phyloP scores from a whole-genome alignment of 2,329 filamentous ascomycete species.

The Chaetomium sp. region DNA sequence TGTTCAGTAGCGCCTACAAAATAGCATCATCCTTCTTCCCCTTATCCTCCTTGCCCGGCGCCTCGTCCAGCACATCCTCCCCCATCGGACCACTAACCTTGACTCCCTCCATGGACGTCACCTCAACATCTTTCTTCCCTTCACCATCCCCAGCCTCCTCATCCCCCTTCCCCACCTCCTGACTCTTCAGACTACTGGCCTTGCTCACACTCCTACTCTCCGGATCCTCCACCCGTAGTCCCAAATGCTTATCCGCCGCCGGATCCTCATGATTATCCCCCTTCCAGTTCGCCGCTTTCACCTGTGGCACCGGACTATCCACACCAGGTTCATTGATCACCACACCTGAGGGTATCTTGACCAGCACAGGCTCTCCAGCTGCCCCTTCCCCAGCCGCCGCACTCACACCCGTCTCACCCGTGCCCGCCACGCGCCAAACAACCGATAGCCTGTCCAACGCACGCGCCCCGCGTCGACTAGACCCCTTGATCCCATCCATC shows the following conservation, averaged over 20 bases:
- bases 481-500: constrained; percentile 95
- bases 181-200: constrained; percentile 59
- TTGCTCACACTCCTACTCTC: constrained; percentile 62
- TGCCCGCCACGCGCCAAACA: constrained; percentile 60
- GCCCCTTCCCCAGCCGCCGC: not conserved
- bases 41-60: not conserved
- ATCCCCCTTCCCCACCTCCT: constrained; percentile 5
- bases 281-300: constrained; percentile 67
- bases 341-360: constrained; percentile 5
- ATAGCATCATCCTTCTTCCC: not conserved
- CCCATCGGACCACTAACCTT: constrained; percentile 27
- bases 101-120: constrained; percentile 24
- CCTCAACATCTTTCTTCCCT: constrained; percentile 11
- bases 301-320: constrained; percentile 64
- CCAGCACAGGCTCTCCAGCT: no score
- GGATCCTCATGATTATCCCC: constrained; percentile 45
- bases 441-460: constrained; percentile 79
- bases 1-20: not conserved
- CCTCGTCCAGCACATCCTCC: constrained; percentile 23
- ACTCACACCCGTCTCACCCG: constrained; percentile 16
- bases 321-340: constrained; percentile 59
- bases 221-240: constrained; percentile 58
- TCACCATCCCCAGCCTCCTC: constrained; percentile 2
- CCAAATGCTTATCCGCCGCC: constrained; percentile 56
- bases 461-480: constrained; percentile 69